phyloP scores from a whole-genome alignment of 192 early-diverging fungal species.

The Chytriomyces sp. region DNA sequence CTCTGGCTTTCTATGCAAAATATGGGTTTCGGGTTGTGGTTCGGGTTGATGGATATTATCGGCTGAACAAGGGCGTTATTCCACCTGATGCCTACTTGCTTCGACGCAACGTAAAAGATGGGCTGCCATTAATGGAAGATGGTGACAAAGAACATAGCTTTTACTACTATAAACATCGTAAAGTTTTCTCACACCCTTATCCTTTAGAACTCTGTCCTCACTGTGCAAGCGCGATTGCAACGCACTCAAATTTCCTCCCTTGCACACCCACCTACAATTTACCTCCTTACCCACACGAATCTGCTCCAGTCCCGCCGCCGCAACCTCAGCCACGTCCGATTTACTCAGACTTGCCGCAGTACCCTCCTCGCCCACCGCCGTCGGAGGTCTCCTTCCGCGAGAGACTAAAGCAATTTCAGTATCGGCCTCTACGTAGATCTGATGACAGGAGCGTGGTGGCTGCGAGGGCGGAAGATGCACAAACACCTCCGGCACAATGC shows the following conservation, averaged over 20 bases:
- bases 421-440: too few relatives aligned
- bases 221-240: not conserved
- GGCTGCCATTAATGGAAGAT: not conserved
- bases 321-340: too few relatives aligned
- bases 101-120: not conserved
- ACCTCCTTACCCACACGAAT: too few relatives aligned
- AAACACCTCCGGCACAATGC: too few relatives aligned
- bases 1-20: constrained; percentile 79
- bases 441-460: too few relatives aligned
- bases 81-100: constrained; percentile 77
- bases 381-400: too few relatives aligned
- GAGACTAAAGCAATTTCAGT: too few relatives aligned
- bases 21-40: constrained; percentile 68
- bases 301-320: too few relatives aligned
- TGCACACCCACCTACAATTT: too few relatives aligned
- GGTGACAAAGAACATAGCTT: not conserved
- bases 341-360: too few relatives aligned
- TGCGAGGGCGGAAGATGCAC: too few relatives aligned
- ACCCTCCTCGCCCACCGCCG: too few relatives aligned
- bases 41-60: constrained; percentile 75
- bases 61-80: constrained; percentile 65
- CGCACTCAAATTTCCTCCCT: not conserved
- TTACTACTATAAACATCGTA: not conserved
- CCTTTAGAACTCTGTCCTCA: not conserved
- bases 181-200: not conserved